A percentile compares a stretch with the other conserved stretches of the same genome.
These are phyloP conservation scores for Aspergillus niger DNA, from an alignment of 2,329 filamentous ascomycete species.

Conservation along the genomic window DNA sequence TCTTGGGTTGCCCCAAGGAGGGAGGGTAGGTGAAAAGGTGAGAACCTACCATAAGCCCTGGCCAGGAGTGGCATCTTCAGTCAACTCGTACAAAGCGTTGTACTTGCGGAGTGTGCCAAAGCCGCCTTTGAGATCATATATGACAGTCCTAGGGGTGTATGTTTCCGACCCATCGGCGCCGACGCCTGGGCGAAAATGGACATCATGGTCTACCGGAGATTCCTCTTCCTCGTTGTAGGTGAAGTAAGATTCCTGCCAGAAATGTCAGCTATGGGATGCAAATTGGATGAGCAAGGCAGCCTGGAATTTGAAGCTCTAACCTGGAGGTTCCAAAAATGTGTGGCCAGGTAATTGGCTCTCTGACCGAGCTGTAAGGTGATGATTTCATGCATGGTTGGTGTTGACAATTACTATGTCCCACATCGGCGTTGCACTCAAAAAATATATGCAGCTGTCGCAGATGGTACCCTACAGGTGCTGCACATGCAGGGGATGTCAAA, in stretches of 20 bases:
- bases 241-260: slow-evolving; percentile 88
- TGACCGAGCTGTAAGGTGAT: slow-evolving; percentile 92
- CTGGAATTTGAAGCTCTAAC: slow-evolving; percentile 49
- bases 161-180: slow-evolving; percentile 85
- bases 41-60: slow-evolving; percentile 50
- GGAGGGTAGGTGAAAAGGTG: neutral
- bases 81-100: slow-evolving; percentile 78
- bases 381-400: slow-evolving; percentile 78
- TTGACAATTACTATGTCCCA: neutral
- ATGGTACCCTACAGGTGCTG: neutral
- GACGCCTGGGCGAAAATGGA: slow-evolving; percentile 84
- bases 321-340: slow-evolving; percentile 97
- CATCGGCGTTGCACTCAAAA: neutral
- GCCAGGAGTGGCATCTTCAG: slow-evolving; percentile 38
- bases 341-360: slow-evolving; percentile 87
- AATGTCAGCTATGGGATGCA: slow-evolving; percentile 6
- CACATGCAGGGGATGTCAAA: neutral
- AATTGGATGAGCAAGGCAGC: neutral
- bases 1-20: neutral
- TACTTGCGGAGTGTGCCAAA: slow-evolving; percentile 87
- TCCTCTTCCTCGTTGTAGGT: slow-evolving; percentile 74
- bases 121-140: slow-evolving; percentile 92
- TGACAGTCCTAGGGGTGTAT: slow-evolving; percentile 84
- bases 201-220: slow-evolving; percentile 73
- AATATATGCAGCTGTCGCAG: slow-evolving; percentile 8